phyloP scores from a whole-genome alignment of 352 stramenopile species.

The Pythium volutum region DNA sequence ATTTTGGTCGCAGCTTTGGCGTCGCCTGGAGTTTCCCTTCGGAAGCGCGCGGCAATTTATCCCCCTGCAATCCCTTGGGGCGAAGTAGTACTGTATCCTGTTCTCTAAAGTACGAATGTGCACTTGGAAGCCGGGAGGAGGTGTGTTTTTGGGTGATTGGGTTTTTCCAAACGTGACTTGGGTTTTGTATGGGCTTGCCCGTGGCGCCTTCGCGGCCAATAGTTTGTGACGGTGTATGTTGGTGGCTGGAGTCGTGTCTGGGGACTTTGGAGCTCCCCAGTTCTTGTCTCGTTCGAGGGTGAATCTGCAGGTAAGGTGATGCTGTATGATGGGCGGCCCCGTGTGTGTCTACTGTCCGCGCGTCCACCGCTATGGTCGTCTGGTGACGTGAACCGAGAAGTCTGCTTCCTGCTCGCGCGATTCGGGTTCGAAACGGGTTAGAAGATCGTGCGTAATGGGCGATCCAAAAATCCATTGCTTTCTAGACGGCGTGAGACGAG shows the following conservation, averaged over 20 bases:
- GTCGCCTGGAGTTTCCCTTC: background rate
- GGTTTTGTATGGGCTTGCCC: slow-evolving; percentile 42
- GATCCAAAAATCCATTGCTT: background rate
- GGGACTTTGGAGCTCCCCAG: slow-evolving; percentile 31
- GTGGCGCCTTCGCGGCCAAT: slow-evolving; percentile 74
- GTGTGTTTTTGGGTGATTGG: slow-evolving; percentile 18
- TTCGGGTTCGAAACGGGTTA: background rate
- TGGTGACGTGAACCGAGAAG: background rate
- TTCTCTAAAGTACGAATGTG: slow-evolving; percentile 11
- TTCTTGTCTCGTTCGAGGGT: slow-evolving; percentile 51
- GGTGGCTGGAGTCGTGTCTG: slow-evolving; percentile 15
- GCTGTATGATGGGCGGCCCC: background rate
- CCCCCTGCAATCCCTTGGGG: background rate
- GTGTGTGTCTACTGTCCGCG: background rate
- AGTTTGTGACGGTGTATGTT: slow-evolving; percentile 47
- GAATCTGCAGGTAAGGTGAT: slow-evolving; percentile 28
- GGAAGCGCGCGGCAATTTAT: background rate
- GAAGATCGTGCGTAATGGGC: background rate
- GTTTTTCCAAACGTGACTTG: slow-evolving; percentile 45
- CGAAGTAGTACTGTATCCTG: background rate
- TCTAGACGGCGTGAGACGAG: background rate
- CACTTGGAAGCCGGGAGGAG: background rate
- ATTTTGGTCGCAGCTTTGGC: background rate
- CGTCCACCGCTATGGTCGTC: background rate
- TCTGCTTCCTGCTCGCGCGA: background rate